These are phyloP conservation scores for Silene latifolia DNA, from an alignment of 148 eudicot species.

Conservation along the genomic window DNA sequence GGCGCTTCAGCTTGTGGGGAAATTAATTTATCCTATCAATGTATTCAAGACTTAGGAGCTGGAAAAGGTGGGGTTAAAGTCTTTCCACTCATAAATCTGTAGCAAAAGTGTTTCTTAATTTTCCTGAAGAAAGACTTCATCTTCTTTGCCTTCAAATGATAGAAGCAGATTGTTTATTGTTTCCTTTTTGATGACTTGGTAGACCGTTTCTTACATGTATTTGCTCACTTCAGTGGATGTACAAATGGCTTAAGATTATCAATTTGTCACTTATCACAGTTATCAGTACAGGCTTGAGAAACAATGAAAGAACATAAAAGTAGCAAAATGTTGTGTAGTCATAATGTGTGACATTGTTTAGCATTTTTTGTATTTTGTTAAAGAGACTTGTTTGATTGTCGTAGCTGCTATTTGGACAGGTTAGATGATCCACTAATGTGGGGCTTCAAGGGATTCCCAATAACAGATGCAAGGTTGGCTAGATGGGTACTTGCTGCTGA, in stretches of 20 bases:
- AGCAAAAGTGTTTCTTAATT: neutral
- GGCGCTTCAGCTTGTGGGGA: neutral
- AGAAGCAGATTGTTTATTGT: neutral
- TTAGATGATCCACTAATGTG: conserved; percentile 97
- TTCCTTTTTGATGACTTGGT: neutral
- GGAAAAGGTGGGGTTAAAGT: neutral
- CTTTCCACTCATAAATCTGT: neutral
- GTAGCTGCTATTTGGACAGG: conserved; percentile 39
- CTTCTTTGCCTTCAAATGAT: neutral
- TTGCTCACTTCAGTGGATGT: no score
- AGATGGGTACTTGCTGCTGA: conserved; percentile 97
- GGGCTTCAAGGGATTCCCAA: conserved; percentile 90
- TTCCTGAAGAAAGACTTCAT: neutral
- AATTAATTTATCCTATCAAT: neutral
- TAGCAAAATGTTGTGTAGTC: neutral
- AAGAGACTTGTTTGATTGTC: conserved; percentile 7
- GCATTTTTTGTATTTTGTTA: neutral
- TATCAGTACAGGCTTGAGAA: neutral
- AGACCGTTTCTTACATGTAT: no score
- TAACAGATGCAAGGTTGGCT: conserved; percentile 52
- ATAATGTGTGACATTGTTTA: neutral
- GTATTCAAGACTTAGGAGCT: neutral
- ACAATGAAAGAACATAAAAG: neutral
- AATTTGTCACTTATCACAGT: no score
- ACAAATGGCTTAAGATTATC: no score